phyloP scores from a whole-genome alignment of 2,329 filamentous ascomycete genomes.

The Penicillium glabrum region DNA sequence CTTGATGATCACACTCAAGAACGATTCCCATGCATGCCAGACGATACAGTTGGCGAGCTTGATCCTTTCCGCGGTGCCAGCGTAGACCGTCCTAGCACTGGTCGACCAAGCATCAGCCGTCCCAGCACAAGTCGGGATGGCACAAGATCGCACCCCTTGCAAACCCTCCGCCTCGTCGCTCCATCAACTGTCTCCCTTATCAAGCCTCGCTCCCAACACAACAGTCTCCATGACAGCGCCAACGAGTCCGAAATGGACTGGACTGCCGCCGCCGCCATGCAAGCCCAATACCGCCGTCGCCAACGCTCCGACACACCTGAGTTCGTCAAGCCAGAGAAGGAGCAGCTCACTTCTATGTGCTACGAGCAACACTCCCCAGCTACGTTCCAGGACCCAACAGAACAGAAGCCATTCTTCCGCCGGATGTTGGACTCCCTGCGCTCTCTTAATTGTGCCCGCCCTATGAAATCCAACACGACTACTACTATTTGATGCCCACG shows the following conservation, averaged over 20 bases:
- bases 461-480: conserved; percentile 16
- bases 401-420: conserved; percentile 17
- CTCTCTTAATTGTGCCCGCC: conserved; percentile 17
- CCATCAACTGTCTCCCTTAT: conserved; percentile 37
- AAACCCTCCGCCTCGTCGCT: conserved; percentile 37
- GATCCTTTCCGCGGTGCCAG: conserved; percentile 13
- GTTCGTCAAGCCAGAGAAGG: conserved; percentile 24
- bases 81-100: conserved; percentile 17
- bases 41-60: conserved; percentile 18
- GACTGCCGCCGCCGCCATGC: conserved; percentile 37
- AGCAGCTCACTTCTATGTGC: conserved; percentile 32
- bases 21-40: conserved; percentile 31
- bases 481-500: conserved; percentile 15
- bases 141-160: conserved; percentile 23
- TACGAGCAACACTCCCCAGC: conserved; percentile 30
- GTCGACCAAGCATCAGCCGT: conserved; percentile 17
- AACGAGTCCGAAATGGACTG: conserved; percentile 32
- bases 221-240: conserved; percentile 5
- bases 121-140: conserved; percentile 27
- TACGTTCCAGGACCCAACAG: conserved; percentile 18
- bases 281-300: conserved; percentile 35
- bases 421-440: conserved; percentile 23
- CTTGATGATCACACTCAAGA: conserved; percentile 24
- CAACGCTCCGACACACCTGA: conserved; percentile 31
- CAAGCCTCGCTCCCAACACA: conserved; percentile 26